Evolutionary conservation across 306 rosid species (phyloP).

Genomic region (Rosa lucieae): DNA sequence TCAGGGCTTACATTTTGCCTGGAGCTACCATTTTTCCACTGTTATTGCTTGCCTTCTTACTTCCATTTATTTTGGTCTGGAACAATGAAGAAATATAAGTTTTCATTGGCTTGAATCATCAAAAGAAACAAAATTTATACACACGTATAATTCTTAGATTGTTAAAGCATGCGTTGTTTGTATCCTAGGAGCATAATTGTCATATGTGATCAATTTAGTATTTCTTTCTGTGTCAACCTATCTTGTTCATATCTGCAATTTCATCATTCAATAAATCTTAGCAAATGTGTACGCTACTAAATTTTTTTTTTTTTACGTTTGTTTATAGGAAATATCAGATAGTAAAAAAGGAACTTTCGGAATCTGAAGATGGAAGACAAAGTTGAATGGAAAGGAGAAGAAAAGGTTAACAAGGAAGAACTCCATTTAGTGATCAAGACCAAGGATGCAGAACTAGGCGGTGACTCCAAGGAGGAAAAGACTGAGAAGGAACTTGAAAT

Average conservation of each 20-base stretch:
- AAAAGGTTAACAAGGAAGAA: slow-evolving; percentile 29
- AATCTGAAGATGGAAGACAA: slow-evolving; percentile 51
- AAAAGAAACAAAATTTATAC: background rate
- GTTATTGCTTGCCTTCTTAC: background rate
- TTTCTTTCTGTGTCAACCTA: background rate
- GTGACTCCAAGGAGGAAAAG: slow-evolving; percentile 41
- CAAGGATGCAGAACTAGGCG: slow-evolving; percentile 32
- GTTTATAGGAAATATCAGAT: slow-evolving; percentile 22
- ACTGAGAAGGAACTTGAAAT: slow-evolving; percentile 34
- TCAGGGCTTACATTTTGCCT: too few relatives aligned
- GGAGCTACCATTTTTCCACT: too few relatives aligned
- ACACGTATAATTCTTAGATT: background rate
- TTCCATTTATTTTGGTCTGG: background rate
- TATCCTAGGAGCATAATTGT: background rate
- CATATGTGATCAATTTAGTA: background rate
- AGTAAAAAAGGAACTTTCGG: background rate
- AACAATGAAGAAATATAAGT: background rate
- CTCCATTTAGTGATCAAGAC: slow-evolving; percentile 29
- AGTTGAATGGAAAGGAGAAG: slow-evolving; percentile 17
- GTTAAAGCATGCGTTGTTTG: background rate
- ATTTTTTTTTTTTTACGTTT: background rate
- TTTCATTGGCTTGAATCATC: background rate
- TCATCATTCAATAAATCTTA: background rate
- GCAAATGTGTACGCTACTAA: background rate
- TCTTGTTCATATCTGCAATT: background rate